Conservation (phyloP, 768 basidiomycete species). For the Boletus fagicola region DNA sequence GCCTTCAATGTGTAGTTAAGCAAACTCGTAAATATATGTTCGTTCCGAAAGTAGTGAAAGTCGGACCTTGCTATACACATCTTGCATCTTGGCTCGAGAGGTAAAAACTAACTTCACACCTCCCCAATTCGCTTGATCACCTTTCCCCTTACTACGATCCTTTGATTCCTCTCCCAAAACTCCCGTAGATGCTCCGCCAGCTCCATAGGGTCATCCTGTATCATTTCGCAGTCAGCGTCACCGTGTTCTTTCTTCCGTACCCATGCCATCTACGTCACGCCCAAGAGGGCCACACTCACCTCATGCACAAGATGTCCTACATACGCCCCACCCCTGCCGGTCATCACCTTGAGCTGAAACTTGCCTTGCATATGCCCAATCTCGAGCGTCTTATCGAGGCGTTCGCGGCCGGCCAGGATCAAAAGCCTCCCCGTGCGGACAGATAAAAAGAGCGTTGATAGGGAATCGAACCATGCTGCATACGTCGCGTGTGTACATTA, state of each 20-base stretch:
- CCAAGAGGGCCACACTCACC: constrained; percentile 41
- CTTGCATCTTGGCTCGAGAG: background rate
- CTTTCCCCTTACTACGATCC: constrained; percentile 53
- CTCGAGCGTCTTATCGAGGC: constrained; percentile 91
- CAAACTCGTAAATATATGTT: background rate
- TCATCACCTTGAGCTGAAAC: constrained; percentile 87
- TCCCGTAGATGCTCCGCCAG: constrained; percentile 80
- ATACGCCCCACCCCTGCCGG: constrained; percentile 39
- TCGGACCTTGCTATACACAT: rapidly evolving
- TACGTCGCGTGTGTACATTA: background rate
- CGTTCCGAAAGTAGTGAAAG: background rate
- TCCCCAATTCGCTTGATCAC: constrained; percentile 57
- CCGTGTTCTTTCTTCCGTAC: background rate
- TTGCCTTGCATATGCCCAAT: constrained; percentile 97
- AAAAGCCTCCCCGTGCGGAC: constrained; percentile 81
- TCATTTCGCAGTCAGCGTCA: background rate
- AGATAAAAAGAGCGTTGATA: constrained; percentile 77
- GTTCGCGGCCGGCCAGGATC: constrained; percentile 88
- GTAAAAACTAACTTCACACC: constrained; percentile 19
- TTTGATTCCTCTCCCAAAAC: constrained; percentile 90
- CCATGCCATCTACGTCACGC: background rate
- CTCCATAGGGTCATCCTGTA: constrained; percentile 79
- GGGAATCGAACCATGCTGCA: constrained; percentile 88
- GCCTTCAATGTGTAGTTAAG: constrained; percentile 5
- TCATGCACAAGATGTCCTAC: constrained; percentile 96